Base-by-base conservation (phyloP, 2,329 filamentous ascomycete species). In the Fusarium chlamydosporum region DNA sequence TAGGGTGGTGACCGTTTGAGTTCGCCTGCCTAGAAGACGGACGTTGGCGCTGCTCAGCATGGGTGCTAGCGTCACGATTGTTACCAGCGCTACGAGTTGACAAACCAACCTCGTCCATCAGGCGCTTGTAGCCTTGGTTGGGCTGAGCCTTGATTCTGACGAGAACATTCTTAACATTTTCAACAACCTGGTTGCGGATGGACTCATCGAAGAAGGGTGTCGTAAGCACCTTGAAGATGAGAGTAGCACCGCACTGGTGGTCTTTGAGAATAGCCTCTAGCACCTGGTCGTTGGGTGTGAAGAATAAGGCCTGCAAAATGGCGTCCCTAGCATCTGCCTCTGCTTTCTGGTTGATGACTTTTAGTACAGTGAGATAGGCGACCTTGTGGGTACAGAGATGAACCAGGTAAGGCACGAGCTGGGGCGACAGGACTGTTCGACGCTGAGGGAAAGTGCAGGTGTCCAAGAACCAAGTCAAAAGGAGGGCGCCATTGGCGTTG, bases 331-430 rank as follows among this genome's bases (percentile, higher is more conserved):
- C 96, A 65, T 98, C 95, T 0, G 92, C 86, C 81, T 99, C 96
- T 34, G 94, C 92, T 77, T 97, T 94, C 80, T 99, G 96, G 78
- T 99, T 99, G 80, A 99, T 97, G 51, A 98, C 94, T 83, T 99
- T 99, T 60, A 99, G 85, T 2, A 99, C 95, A 0, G 96, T 99
- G 65, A 98, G 85, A 76, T 98, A 98, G 0, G 96, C 96, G 57
- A 99, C 95, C 84, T 98, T 98, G 85, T 99, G 96, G 0, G 96
- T 98, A 85, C 96, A 98, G 8, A 99, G 86, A 77, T 97, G 93
- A 26, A 97, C 94, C 33, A 99, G 85, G 77, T 97, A 94, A 40
- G 96, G 94, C 16, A 97, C 93, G 26, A 99, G 88, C 72, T 94
- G 90, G 20, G 96, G 96, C 43, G 96, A 94, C 56, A 99, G 85